Percentiles rank a stretch among this genome's conserved stretches.
These are phyloP conservation scores for Skeletonema tropicum DNA, from an alignment of 108 stramenopile genomes.

Conservation along the genomic window DNA sequence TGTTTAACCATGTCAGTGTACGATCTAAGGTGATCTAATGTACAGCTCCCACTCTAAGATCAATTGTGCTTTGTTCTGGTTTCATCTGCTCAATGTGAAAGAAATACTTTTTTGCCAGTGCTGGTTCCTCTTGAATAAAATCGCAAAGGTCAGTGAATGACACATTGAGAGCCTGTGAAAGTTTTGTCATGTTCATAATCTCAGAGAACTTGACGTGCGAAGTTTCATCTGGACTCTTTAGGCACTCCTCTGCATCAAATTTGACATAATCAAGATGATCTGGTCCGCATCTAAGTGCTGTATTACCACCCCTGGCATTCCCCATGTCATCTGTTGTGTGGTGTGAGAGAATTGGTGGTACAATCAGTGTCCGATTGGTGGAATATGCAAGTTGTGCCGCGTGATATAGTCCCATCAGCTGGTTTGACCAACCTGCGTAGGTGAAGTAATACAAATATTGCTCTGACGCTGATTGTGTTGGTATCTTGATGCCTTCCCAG, in stretches of 20 bases:
- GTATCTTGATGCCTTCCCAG: no score
- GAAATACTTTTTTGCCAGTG: background rate
- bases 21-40: background rate
- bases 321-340: background rate
- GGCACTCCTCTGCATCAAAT: background rate
- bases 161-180: background rate
- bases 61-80: background rate
- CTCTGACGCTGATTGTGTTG: background rate
- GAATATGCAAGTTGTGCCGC: background rate
- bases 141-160: background rate
- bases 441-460: background rate
- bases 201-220: background rate
- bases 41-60: background rate
- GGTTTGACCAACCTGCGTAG: background rate
- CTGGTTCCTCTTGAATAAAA: background rate
- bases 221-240: background rate
- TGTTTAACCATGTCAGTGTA: background rate
- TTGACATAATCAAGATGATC: background rate
- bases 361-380: constrained; percentile 3
- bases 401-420: background rate
- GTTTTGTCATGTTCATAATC: background rate
- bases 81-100: background rate
- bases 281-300: background rate
- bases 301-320: background rate
- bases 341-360: constrained; percentile 5